phyloP scores from a whole-genome alignment of 208 protist species.

The Wallacemonas sp. region DNA sequence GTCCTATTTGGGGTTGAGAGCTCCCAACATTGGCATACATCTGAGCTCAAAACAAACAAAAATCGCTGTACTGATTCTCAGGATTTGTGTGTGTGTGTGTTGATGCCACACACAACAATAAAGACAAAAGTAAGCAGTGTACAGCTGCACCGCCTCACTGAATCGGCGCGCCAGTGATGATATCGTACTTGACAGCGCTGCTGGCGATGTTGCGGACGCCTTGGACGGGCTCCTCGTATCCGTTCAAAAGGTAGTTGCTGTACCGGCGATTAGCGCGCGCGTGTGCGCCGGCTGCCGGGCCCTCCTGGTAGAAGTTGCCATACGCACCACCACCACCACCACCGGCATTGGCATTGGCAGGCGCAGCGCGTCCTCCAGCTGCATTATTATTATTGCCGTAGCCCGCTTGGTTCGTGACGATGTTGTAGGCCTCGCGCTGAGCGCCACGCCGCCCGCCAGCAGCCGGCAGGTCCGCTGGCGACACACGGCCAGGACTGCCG shows the following conservation, averaged over 20 bases:
- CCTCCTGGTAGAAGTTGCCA: constrained; percentile 4
- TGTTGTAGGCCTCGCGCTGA: constrained; percentile 12
- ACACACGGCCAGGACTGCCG: not conserved
- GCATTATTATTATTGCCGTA: not conserved
- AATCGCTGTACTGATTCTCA: not conserved
- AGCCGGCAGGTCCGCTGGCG: constrained; percentile 5
- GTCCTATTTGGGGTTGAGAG: no score
- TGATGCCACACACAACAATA: not conserved
- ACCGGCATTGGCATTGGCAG: not conserved
- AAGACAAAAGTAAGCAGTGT: no score
- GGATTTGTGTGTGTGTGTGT: not conserved
- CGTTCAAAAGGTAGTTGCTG: constrained; percentile 17
- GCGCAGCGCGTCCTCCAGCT: not conserved
- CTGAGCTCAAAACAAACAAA: constrained; percentile 1
- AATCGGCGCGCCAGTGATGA: constrained; percentile 16
- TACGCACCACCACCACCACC: constrained; percentile 9
- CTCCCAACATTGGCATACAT: no score
- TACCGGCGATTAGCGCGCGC: not conserved
- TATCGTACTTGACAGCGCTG: constrained; percentile 22
- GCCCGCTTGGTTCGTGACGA: constrained; percentile 11
- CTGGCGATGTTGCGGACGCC: not conserved
- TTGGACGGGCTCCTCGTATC: constrained; percentile 8
- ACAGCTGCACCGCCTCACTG: not conserved
- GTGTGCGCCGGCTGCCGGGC: not conserved
- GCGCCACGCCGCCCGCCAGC: not conserved